A percentile compares a stretch with the other conserved stretches of the same genome.
Conservation (phyloP, 1,139 yeast genomes). For the Hansenula lynferdii region DNA sequence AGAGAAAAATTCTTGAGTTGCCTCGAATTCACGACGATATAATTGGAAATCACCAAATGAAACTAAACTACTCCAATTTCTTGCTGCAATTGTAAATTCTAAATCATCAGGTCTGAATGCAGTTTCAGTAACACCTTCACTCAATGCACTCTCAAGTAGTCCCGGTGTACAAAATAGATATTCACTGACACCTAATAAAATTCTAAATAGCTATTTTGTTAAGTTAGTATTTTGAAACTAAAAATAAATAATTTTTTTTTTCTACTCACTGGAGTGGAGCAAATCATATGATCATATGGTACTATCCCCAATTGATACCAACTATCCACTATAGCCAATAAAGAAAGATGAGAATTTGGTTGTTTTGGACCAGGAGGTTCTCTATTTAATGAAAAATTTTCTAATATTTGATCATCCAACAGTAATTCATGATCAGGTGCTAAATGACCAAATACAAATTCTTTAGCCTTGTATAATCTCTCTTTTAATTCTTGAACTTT, state of each 20-base stretch:
- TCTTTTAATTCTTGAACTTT: slow-evolving; percentile 50
- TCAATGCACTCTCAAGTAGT: slow-evolving; percentile 70
- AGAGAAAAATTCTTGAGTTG: slow-evolving; percentile 72
- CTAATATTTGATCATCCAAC: slow-evolving; percentile 75
- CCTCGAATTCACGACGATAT: slow-evolving; percentile 69
- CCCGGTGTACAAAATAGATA: slow-evolving; percentile 84
- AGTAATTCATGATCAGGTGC: slow-evolving; percentile 50
- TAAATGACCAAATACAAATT: slow-evolving; percentile 70
- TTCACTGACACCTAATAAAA: slow-evolving; percentile 91
- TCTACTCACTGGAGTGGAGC: slow-evolving; percentile 76
- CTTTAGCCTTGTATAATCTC: slow-evolving; percentile 62
- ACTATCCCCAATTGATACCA: slow-evolving; percentile 83
- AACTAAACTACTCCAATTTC: slow-evolving; percentile 83
- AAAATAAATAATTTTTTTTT: too few species aligned
- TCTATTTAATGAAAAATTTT: slow-evolving; percentile 73
- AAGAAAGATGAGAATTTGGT: slow-evolving; percentile 85
- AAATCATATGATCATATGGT: slow-evolving; percentile 95
- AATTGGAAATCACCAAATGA: slow-evolving; percentile 70
- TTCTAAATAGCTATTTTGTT: slow-evolving; percentile 52
- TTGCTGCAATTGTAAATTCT: slow-evolving; percentile 78
- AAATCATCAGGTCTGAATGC: slow-evolving; percentile 81
- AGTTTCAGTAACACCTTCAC: slow-evolving; percentile 62
- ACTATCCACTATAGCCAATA: slow-evolving; percentile 88
- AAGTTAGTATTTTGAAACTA: background rate
- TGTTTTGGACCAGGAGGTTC: slow-evolving; percentile 60